Evolutionary conservation across 2,329 filamentous ascomycete genomes (phyloP).

Genomic region (Colletotrichum viniferum): DNA sequence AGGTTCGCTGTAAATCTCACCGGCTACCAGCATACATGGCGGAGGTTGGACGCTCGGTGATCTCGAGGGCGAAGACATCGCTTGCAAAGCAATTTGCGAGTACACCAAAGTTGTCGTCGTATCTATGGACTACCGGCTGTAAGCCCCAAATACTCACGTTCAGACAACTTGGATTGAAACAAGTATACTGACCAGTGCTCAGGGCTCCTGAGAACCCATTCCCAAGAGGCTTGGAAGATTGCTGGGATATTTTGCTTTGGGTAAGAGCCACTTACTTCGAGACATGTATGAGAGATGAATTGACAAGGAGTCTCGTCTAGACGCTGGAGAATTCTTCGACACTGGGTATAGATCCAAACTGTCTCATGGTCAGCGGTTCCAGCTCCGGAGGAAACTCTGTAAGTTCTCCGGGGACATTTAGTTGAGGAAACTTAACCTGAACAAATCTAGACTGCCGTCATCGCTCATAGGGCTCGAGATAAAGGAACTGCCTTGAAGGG

Average conservation of each 20-base stretch:
- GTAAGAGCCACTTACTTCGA: background rate
- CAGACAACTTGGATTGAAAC: fast-evolving
- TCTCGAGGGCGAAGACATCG: background rate
- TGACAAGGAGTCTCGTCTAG: background rate
- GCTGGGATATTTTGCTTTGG: background rate
- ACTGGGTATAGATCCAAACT: background rate
- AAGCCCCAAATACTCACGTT: background rate
- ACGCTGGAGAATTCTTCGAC: background rate
- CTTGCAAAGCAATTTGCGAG: background rate
- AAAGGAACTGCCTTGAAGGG: background rate
- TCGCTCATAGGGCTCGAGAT: background rate
- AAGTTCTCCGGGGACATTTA: background rate
- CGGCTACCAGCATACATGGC: background rate
- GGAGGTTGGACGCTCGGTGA: background rate
- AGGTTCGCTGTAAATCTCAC: background rate
- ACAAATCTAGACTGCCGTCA: background rate
- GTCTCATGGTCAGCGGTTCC: background rate
- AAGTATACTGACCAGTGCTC: background rate
- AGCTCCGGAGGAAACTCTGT: background rate
- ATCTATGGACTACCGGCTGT: background rate
- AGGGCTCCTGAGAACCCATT: background rate
- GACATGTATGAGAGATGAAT: background rate
- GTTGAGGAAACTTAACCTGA: fast-evolving
- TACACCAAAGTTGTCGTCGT: background rate
- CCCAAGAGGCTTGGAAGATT: background rate